Evolutionary conservation across 805 yeast species (phyloP), one percentile per base, ranked within the genome.

Genomic region (Lachancea cidri): DNA sequence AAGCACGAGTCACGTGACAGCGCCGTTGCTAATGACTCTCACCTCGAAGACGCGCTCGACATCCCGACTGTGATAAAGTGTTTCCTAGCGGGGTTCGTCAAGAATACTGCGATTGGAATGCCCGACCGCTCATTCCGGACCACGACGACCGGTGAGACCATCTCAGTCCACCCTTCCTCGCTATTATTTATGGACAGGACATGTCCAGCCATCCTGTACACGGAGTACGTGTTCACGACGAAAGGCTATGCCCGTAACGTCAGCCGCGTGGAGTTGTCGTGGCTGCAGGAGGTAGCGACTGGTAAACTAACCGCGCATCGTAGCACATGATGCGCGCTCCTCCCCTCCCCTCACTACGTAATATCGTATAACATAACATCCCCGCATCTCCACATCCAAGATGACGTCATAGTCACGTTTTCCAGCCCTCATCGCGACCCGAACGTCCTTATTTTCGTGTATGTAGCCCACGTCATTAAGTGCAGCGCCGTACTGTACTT

Each of bases 91-190:
- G 98, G 99, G 0, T 91, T 74, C 53, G 74, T 86, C n/a, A 73
- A 82, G 36, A 89, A 91, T 60, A 81, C 96, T 0, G 98, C 98
- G 0, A 77, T 93, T 15, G 95, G 96, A 8, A 77, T 86, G 79
- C 96, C 98, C 0, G 98, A 93, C 61, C 73, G 97, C 55, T 83
- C 96, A 3, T 93, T 82, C 66, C 72, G 94, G 57, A 88, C 98
- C 0, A 82, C 88, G 5, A 68, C 82, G 20, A 77, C 84, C 1
- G 95, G 95, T 18, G 96, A 87, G 60, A 69, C 86, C 24, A 78
- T 91, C 35, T 79, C 93, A 37, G 79, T 91, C 8, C 98, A 91
- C 57, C 98, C 98, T 0, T 84, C 95, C 0, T 86, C 96, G 0
- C 66, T 85, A 61, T 66, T 93, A 31, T 93, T 91, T 64, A 47